Evolutionary conservation across 2,329 filamentous ascomycete genomes (phyloP), one percentile per base, ranked within the genome.

Genomic region (Diaporthe australafricana): DNA sequence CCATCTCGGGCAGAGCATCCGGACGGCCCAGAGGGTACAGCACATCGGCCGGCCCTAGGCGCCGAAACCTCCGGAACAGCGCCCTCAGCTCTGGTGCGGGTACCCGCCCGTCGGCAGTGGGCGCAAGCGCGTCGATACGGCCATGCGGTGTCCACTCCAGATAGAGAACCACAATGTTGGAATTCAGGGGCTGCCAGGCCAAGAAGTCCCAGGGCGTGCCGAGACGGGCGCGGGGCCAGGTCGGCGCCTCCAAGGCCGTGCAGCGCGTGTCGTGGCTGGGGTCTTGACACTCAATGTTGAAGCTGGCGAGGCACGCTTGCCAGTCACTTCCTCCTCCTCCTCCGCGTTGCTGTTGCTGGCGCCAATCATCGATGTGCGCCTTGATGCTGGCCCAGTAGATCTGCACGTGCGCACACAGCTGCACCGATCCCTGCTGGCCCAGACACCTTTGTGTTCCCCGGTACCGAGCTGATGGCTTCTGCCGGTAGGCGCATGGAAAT

Each of bases 91-190:
- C 73, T 53, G 75, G 38, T 25, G 73, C 73, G 68, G 71, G 74
- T 25, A 62, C 63, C 52, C 69, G 60, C 42, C 62, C 47, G 56
- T 75, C 74, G 17, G 68, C 40, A 30, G 71, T 70, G 48, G 72
- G 40, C 63, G 66, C 71, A 53, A 75, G 68, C 32, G 65, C 65
- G 67, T 75, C 42, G 63, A 71, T 25, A 38, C 71, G 72, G 66
- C 75, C 73, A 52, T 76, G 76, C 14, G 75, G 73, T 25, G 30
- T 56, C 76, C 75, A 77, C 70, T 74, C 71, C 32, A 76, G 50
- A 55, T 17, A 55, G 17, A 77, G 73, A 65, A 73, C 50, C 52
- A 76, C 73, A 20, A 63, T 45, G 32, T 57, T 35, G 12, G 35
- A n/a, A 27, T 40, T 12, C 5, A 12, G 6, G 45, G n/a, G n/a